These are phyloP conservation scores for Spirogloea muscicola DNA, from an alignment of 139 green algal species.

Conservation along the genomic window DNA sequence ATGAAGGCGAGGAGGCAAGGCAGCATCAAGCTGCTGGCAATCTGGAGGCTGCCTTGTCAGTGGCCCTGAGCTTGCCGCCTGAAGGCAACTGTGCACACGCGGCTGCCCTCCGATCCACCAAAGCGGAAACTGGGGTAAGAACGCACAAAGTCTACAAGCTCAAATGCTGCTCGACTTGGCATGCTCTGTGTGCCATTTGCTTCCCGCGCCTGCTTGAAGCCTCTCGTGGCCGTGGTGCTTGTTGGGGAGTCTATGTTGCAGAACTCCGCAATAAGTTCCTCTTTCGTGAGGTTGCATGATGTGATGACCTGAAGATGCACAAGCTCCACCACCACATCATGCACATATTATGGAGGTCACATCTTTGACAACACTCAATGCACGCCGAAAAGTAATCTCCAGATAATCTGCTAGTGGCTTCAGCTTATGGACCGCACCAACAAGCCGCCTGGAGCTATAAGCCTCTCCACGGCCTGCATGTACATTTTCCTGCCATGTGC, in stretches of 20 bases:
- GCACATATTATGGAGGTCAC: too few species aligned
- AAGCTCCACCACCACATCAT: too few species aligned
- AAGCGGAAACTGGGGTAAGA: constrained; percentile 52
- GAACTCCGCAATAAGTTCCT: constrained; percentile 44
- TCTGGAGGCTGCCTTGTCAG: too few species aligned
- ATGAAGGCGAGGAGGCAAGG: too few species aligned
- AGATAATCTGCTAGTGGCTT: too few species aligned
- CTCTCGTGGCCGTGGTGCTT: too few species aligned
- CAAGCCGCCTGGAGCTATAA: constrained; percentile 42
- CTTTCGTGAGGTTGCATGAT: constrained; percentile 55
- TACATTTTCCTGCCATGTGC: constrained; percentile 39
- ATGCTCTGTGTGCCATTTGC: background rate
- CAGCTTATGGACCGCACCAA: too few species aligned
- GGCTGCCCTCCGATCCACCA: constrained; percentile 47
- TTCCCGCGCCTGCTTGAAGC: constrained; percentile 4
- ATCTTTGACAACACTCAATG: too few species aligned
- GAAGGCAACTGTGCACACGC: constrained; percentile 54
- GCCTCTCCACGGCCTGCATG: constrained; percentile 29
- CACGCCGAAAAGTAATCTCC: too few species aligned
- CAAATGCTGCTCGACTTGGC: background rate
- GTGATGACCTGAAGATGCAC: constrained; percentile 48
- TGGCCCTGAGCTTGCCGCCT: too few species aligned
- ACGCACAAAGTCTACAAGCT: constrained; percentile 46
- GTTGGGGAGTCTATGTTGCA: too few species aligned
- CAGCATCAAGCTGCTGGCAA: too few species aligned